Evolutionary conservation across 805 yeast species (phyloP).

Genomic region (Ogataea minuta): DNA sequence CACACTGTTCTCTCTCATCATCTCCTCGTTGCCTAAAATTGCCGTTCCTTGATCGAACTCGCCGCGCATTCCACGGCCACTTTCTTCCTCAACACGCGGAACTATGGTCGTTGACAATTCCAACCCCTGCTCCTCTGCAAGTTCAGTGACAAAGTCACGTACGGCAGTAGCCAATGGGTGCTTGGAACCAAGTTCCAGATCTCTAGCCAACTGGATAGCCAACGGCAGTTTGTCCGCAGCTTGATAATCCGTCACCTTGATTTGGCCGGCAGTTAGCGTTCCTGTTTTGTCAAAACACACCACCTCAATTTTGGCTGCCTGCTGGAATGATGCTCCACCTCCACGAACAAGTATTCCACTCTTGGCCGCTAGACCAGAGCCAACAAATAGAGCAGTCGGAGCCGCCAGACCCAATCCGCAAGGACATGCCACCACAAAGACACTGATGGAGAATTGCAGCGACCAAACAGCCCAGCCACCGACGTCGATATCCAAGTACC

Average conservation of each 20-base stretch:
- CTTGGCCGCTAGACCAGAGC: slow-evolving; percentile 76
- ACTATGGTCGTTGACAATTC: slow-evolving; percentile 36
- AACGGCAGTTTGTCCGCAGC: slow-evolving; percentile 25
- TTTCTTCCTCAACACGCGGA: slow-evolving; percentile 48
- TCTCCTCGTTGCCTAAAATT: slow-evolving; percentile 59
- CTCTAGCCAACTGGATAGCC: slow-evolving; percentile 50
- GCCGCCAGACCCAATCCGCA: slow-evolving; percentile 86
- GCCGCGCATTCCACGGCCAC: slow-evolving; percentile 63
- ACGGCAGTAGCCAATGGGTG: slow-evolving; percentile 71
- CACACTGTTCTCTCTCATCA: slow-evolving; percentile 49
- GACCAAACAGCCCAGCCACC: slow-evolving; percentile 83
- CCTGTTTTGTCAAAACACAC: slow-evolving; percentile 82
- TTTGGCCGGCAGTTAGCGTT: slow-evolving; percentile 63
- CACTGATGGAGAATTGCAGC: slow-evolving; percentile 71
- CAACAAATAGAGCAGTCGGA: slow-evolving; percentile 79
- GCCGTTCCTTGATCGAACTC: slow-evolving; percentile 33
- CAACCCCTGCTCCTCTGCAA: slow-evolving; percentile 13
- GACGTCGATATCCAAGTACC: slow-evolving; percentile 58
- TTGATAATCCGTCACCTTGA: slow-evolving; percentile 52
- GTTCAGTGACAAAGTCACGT: slow-evolving; percentile 36
- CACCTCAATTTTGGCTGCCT: slow-evolving; percentile 60
- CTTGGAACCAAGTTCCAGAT: slow-evolving; percentile 59
- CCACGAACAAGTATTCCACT: slow-evolving; percentile 74
- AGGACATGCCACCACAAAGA: slow-evolving; percentile 82
- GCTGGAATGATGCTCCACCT: slow-evolving; percentile 81